These are phyloP conservation scores for Auxenochlorella protothecoides DNA, from an alignment of 139 green algal species.

Conservation along the genomic window DNA sequence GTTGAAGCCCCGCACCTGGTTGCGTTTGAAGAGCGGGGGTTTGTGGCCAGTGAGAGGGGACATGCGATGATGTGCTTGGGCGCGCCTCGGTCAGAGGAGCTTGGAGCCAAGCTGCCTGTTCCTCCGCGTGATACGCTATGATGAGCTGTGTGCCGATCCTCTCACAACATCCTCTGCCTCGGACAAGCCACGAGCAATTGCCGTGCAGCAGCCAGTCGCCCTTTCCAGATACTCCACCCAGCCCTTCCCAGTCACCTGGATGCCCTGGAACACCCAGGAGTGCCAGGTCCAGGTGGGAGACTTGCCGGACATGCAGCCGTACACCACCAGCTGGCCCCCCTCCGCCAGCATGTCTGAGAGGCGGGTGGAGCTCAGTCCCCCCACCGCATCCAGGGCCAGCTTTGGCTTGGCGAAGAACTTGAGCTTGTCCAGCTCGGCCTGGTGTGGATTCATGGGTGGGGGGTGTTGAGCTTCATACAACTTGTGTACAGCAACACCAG, in stretches of 20 bases:
- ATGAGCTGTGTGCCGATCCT: too few relatives aligned
- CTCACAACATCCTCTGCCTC: too few relatives aligned
- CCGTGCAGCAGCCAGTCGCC: too few relatives aligned
- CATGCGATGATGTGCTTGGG: too few relatives aligned
- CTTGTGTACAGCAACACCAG: neutral
- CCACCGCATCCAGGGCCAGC: constrained; percentile 73
- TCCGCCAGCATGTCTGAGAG: constrained; percentile 55
- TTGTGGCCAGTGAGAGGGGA: too few relatives aligned
- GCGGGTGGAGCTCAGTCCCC: constrained; percentile 47
- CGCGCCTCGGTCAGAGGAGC: too few relatives aligned
- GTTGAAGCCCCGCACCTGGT: constrained; percentile 31
- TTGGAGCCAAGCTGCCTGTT: too few relatives aligned
- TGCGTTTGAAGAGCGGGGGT: too few relatives aligned
- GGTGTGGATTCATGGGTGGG: neutral
- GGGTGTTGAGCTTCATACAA: too few relatives aligned
- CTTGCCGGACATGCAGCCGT: constrained; percentile 64
- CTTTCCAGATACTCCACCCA: neutral
- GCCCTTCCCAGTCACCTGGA: constrained; percentile 3
- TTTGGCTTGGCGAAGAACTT: constrained; percentile 74
- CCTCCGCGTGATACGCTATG: too few relatives aligned
- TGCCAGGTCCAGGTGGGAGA: constrained; percentile 57
- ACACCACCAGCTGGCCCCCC: constrained; percentile 62
- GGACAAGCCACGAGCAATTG: too few relatives aligned
- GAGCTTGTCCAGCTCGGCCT: constrained; percentile 54
- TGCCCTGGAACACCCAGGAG: constrained; percentile 54